Evolutionary conservation across 495 filamentous ascomycete genomes (phyloP).

Genomic region (Penicillium flavigenum): DNA sequence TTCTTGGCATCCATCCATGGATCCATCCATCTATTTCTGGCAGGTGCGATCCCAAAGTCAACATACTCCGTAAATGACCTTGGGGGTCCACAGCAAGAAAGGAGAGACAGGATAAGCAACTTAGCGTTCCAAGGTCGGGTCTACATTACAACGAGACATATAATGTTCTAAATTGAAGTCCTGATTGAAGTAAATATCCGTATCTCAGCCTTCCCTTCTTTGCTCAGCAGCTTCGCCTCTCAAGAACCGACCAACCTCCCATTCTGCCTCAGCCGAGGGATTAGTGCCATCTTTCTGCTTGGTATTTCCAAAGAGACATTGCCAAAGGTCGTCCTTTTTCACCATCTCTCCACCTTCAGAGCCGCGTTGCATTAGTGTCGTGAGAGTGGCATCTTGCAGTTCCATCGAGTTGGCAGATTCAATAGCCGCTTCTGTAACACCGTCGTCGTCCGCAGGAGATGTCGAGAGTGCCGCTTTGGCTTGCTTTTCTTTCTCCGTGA

Average conservation of each 20-base stretch:
- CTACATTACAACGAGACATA: neutral
- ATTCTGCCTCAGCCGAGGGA: slow-evolving; percentile 29
- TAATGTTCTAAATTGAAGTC: neutral
- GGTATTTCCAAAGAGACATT: slow-evolving; percentile 72
- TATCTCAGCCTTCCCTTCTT: slow-evolving; percentile 22
- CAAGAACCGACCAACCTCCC: slow-evolving; percentile 46
- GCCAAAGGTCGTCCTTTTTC: slow-evolving; percentile 78
- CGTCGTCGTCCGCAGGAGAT: slow-evolving; percentile 29
- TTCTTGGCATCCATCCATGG: neutral
- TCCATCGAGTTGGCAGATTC: slow-evolving; percentile 82
- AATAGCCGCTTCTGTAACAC: slow-evolving; percentile 56
- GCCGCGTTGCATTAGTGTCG: slow-evolving; percentile 66
- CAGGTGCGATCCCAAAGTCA: neutral
- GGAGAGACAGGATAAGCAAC: neutral
- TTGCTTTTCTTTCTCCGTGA: slow-evolving; percentile 50
- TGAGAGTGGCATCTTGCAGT: slow-evolving; percentile 65
- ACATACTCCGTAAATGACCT: neutral
- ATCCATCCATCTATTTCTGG: neutral
- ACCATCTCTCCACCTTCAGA: slow-evolving; percentile 78
- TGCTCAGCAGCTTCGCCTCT: slow-evolving; percentile 50
- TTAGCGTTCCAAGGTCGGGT: neutral
- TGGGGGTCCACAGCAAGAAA: neutral
- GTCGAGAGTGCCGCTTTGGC: slow-evolving; percentile 16
- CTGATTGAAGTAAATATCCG: neutral
- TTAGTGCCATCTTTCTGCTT: slow-evolving; percentile 24